Conservation (phyloP, 225 moss, liverwort and hornwort species). For the Straminergon stramineum region DNA sequence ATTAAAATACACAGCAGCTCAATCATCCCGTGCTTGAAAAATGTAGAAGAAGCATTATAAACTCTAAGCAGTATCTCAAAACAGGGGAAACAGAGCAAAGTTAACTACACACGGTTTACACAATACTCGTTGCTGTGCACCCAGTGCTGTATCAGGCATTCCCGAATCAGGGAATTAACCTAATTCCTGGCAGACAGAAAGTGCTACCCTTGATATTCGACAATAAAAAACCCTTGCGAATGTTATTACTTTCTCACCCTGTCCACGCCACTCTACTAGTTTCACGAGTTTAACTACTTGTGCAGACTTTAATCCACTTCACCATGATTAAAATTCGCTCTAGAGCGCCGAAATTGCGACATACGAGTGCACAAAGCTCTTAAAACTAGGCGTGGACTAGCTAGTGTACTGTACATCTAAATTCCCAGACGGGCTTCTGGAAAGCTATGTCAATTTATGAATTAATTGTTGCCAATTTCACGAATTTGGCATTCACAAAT, state of each 20-base stretch:
- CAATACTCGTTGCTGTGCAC: neutral
- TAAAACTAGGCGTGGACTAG: neutral
- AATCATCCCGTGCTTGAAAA: too few species aligned
- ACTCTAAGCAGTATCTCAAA: too few species aligned
- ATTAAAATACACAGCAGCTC: too few species aligned
- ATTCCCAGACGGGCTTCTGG: neutral
- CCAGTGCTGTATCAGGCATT: neutral
- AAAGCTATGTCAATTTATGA: neutral
- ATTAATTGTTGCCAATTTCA: neutral
- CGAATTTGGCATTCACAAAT: too few species aligned
- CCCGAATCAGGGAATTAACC: neutral
- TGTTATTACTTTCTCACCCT: too few species aligned
- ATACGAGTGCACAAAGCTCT: neutral
- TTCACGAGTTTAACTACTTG: too few species aligned
- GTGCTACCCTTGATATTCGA: neutral
- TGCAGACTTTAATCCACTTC: too few species aligned
- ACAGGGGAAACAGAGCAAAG: too few species aligned
- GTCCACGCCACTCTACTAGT: neutral
- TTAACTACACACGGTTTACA: too few species aligned
- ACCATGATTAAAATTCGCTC: neutral
- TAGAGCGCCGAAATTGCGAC: neutral
- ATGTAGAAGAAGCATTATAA: too few species aligned
- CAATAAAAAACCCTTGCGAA: too few species aligned
- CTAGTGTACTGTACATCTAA: neutral
- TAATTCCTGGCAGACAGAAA: neutral